phyloP scores from a whole-genome alignment of 2,329 filamentous ascomycete species.

The Phaeophleospora eucalypticola region DNA sequence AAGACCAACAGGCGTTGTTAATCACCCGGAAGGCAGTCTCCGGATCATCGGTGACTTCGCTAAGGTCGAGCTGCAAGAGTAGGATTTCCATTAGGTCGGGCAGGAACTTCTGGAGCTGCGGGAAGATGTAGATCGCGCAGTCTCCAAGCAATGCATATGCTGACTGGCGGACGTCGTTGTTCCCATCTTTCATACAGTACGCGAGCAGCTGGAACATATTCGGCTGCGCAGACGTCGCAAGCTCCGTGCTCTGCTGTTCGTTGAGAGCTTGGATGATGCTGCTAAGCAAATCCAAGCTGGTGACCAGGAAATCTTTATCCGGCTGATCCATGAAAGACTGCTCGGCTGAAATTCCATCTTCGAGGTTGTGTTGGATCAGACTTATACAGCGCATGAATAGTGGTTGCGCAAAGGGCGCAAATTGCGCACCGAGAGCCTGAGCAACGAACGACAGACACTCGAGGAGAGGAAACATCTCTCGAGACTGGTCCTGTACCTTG shows the following conservation, averaged over 20 bases:
- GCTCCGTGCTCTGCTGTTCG: constrained; percentile 64
- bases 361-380: constrained; percentile 87
- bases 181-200: constrained; percentile 86
- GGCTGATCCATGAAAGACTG: constrained; percentile 70
- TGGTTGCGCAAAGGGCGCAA: constrained; percentile 76
- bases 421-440: constrained; percentile 74
- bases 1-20: constrained; percentile 98
- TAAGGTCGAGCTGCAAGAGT: constrained; percentile 79
- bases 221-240: constrained; percentile 72
- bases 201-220: constrained; percentile 85
- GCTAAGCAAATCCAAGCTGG: constrained; percentile 87
- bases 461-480: constrained; percentile 90
- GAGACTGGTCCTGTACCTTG: constrained; percentile 78
- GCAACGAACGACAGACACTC: constrained; percentile 95
- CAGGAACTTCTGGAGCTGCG: constrained; percentile 70
- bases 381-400: constrained; percentile 85
- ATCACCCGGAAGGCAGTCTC: constrained; percentile 86
- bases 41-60: constrained; percentile 67
- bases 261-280: constrained; percentile 89
- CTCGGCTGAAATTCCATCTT: constrained; percentile 69
- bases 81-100: constrained; percentile 71
- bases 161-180: constrained; percentile 92
- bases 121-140: constrained; percentile 87
- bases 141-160: constrained; percentile 93
- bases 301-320: constrained; percentile 96